Evolutionary conservation across 2,329 filamentous ascomycete genomes (phyloP).

Genomic region (Xylariaceae sp.): DNA sequence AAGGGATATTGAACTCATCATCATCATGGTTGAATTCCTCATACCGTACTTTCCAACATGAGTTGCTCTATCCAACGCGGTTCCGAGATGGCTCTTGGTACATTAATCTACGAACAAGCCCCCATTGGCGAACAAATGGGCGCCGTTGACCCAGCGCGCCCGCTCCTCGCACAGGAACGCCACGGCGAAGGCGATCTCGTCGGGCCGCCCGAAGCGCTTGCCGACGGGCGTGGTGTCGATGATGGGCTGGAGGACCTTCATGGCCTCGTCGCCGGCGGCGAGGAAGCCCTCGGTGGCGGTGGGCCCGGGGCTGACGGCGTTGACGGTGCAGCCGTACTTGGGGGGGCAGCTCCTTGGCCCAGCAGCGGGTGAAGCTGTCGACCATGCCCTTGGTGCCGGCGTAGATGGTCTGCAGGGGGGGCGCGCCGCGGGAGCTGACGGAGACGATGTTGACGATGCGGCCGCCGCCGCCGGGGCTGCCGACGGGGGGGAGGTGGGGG

Average conservation of each 20-base stretch:
- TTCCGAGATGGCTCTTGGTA: no score
- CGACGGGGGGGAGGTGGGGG: slow-evolving; percentile 31
- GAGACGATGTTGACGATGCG: not conserved
- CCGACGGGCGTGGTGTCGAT: not conserved
- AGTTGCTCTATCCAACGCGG: no score
- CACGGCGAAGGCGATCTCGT: not conserved
- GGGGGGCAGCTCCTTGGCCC: slow-evolving; percentile 40
- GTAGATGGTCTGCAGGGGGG: slow-evolving; percentile 41
- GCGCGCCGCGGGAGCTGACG: slow-evolving; percentile 20
- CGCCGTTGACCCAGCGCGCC: not conserved
- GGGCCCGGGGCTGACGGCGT: slow-evolving; percentile 39
- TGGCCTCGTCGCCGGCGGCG: not conserved
- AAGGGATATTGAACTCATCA: no score
- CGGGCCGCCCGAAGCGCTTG: not conserved
- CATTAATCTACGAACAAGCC: not conserved
- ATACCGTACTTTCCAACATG: no score
- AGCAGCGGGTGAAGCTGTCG: slow-evolving; percentile 40
- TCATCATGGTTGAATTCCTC: no score
- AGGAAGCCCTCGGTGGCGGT: slow-evolving; percentile 12
- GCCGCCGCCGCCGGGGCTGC: slow-evolving; percentile 20
- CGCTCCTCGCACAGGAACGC: not conserved
- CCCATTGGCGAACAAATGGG: not conserved
- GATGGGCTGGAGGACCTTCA: not conserved
- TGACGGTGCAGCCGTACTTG: slow-evolving; percentile 42
- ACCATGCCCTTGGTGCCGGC: slow-evolving; percentile 46